These are phyloP conservation scores for Aspergillus sp. DNA, from an alignment of 2,329 filamentous ascomycete genomes.

Conservation along the genomic window DNA sequence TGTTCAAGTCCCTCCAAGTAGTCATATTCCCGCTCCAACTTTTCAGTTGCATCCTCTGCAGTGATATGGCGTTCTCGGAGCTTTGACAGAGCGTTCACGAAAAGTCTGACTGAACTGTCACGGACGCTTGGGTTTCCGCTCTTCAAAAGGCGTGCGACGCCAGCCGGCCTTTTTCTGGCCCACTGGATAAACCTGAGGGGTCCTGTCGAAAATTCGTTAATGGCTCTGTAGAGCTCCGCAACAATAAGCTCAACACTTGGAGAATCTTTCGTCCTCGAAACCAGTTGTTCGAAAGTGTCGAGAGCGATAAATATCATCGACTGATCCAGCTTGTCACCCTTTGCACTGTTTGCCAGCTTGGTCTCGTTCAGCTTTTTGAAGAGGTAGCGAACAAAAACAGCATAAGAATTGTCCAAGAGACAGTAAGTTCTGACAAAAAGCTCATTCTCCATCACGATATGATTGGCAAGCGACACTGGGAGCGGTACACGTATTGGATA, in stretches of 20 bases:
- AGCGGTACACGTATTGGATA: constrained; percentile 55
- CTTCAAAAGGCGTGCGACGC: constrained; percentile 67
- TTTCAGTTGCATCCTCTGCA: constrained; percentile 31
- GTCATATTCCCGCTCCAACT: constrained; percentile 29
- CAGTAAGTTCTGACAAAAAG: constrained; percentile 75
- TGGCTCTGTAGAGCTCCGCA: constrained; percentile 55
- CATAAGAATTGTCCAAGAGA: constrained; percentile 74
- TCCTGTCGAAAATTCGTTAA: constrained; percentile 58
- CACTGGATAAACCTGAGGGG: constrained; percentile 66
- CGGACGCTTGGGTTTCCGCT: constrained; percentile 64
- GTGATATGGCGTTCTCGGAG: constrained; percentile 52
- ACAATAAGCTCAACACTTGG: constrained; percentile 65
- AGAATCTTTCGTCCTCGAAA: constrained; percentile 71
- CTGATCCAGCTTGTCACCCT: constrained; percentile 52
- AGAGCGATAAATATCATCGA: constrained; percentile 48
- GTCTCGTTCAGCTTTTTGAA: constrained; percentile 61
- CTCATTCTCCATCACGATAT: constrained; percentile 74
- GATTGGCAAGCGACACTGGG: constrained; percentile 50
- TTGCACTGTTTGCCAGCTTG: constrained; percentile 55
- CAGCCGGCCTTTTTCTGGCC: constrained; percentile 59
- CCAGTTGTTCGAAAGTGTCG: constrained; percentile 74
- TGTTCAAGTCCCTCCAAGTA: constrained; percentile 36
- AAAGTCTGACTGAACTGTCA: constrained; percentile 53
- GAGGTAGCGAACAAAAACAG: constrained; percentile 67
- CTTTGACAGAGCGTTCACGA: constrained; percentile 58